Conservation (phyloP, 768 basidiomycete genomes). For the Symmetrospora coprosmae region DNA sequence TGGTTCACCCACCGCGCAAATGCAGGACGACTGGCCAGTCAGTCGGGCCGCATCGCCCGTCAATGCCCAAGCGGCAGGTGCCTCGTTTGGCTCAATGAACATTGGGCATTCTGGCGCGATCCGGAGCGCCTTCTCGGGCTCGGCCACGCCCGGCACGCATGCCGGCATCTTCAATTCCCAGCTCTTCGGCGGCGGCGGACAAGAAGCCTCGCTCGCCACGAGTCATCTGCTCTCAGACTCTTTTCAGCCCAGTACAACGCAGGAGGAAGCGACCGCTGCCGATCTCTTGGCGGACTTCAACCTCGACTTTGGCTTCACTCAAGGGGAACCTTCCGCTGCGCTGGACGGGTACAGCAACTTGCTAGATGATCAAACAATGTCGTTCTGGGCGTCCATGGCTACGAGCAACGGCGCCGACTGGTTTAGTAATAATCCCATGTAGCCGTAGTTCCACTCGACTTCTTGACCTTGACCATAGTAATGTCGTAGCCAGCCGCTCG, state of each 20-base stretch:
- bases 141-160: no score
- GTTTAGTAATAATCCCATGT: no score
- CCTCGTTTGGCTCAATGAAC: no score
- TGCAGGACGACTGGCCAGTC: slow-evolving; percentile 8
- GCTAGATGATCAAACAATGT: slow-evolving; percentile 4
- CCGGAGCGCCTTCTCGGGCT: no score
- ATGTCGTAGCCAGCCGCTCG: no score
- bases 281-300: slow-evolving; percentile 19
- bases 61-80: no score
- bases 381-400: slow-evolving; percentile 16
- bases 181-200: no score
- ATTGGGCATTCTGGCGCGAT: no score
- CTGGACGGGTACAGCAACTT: slow-evolving; percentile 15
- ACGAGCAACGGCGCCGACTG: no score
- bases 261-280: slow-evolving; percentile 12
- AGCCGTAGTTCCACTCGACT: no score
- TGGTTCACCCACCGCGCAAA: background rate
- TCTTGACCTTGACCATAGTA: no score
- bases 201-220: background rate
- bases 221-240: slow-evolving; percentile 1
- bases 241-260: slow-evolving; percentile 10
- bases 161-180: no score
- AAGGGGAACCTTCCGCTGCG: background rate
- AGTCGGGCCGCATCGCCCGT: background rate
- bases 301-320: slow-evolving; percentile 9